Base-by-base conservation (phyloP, 2,329 filamentous ascomycete species). In the Botrytis byssoidea region DNA sequence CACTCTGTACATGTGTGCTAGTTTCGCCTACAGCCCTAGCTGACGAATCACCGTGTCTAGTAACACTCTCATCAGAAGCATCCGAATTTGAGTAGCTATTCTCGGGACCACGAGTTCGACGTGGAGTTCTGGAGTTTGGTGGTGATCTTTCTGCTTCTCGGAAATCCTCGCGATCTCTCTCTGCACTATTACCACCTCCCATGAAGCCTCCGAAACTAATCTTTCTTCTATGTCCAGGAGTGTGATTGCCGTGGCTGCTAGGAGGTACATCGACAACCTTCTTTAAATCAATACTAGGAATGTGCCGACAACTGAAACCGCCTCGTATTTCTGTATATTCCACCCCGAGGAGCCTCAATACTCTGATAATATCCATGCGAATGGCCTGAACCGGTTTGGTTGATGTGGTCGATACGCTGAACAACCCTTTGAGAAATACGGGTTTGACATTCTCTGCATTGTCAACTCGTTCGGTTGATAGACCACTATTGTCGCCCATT, bases 361-460 rank as follows among this genome's bases (percentile, higher is more conserved):
- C 96, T 68, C 95, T 89, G 80, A 97, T 97, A 78, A 99, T 93
- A 81, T 99, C 96, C 10, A 90, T 86, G 57, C 95, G 90, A 76
- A 99, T 99, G 74, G 94, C 90, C 1, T 90, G 86, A 18, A 98
- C 89, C 1, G 95, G 93, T 81, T 97, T 97, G 80, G 91, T 96
- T 74, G 94, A 98, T 10, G 96, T 99, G 0, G 96, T 99, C 6
- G 94, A 97, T 71, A 98, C 96, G 79, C 95, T 98, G 84, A 99
- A 98, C 29, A 99, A 87, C 7, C 96, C 96, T 83, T 98, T 99
- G 73, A 99, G 88, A 82, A 92, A 98, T 4, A 98, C 96, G 0
- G 96, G 96, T 82, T 97, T 98, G 71, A 95, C 91, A 75, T 95
- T 89, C 77, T 97, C 94, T 8, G 92, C 90, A 77, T 89, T 90